These are phyloP conservation scores for Penicillium nordicum DNA, from an alignment of 2,329 filamentous ascomycete species.

Conservation along the genomic window DNA sequence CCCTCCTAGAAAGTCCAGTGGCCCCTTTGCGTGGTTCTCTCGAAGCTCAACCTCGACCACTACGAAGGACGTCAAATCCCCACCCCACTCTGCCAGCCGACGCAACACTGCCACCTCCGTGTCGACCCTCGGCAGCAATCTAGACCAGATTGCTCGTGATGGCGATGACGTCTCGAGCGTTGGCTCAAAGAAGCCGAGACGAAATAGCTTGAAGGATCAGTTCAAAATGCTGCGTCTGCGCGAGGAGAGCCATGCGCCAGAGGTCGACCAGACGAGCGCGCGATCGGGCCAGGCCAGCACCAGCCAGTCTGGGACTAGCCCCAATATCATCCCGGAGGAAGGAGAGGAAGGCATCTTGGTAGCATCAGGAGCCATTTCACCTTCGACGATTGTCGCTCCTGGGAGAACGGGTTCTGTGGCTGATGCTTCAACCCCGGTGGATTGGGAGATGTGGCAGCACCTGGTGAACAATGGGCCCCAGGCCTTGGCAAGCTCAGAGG, in stretches of 20 bases:
- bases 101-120: conserved; percentile 79
- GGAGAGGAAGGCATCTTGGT: conserved; percentile 40
- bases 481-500: conserved; percentile 83
- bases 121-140: conserved; percentile 73
- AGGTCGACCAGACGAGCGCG: conserved; percentile 55
- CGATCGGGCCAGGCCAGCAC: conserved; percentile 43
- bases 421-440: conserved; percentile 69
- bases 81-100: conserved; percentile 50
- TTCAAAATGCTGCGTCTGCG: conserved; percentile 74
- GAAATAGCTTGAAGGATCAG: conserved; percentile 70
- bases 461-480: conserved; percentile 92
- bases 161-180: conserved; percentile 48
- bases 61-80: conserved; percentile 53
- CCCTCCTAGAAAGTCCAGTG: conserved; percentile 69
- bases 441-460: conserved; percentile 97
- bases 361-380: conserved; percentile 26
- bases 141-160: conserved; percentile 72
- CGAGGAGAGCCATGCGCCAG: conserved; percentile 63
- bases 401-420: conserved; percentile 68
- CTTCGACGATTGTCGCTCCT: conserved; percentile 27
- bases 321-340: conserved; percentile 47
- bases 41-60: conserved; percentile 55
- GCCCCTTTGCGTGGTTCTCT: conserved; percentile 83
- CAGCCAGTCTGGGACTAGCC: conserved; percentile 47
- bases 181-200: conserved; percentile 47